A percentile compares a stretch with the other conserved stretches of the same genome.
These are phyloP conservation scores for Trifolium fragiferum DNA, from an alignment of 306 rosid genomes.

Conservation along the genomic window DNA sequence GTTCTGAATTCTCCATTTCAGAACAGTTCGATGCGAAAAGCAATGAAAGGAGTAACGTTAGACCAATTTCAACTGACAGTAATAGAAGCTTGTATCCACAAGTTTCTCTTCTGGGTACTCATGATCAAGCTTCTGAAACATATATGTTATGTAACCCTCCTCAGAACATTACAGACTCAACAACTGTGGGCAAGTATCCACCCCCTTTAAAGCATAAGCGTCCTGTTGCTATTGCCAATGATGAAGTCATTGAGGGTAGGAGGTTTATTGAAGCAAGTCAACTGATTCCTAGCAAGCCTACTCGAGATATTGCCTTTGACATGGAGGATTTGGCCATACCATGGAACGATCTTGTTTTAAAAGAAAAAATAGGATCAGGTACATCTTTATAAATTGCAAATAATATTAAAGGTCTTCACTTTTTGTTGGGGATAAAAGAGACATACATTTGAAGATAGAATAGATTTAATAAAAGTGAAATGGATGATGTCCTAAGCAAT, in stretches of 20 bases:
- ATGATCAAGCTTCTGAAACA: conserved; percentile 56
- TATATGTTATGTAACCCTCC: conserved; percentile 53
- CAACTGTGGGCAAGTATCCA: conserved; percentile 57
- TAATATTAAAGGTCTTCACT: not conserved
- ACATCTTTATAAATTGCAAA: conserved; percentile 30
- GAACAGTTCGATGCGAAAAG: conserved; percentile 59
- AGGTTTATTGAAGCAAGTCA: conserved; percentile 67
- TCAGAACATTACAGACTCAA: conserved; percentile 52
- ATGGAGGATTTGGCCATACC: conserved; percentile 82
- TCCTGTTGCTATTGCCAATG: conserved; percentile 53
- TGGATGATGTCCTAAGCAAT: conserved; percentile 23
- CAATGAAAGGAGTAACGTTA: conserved; percentile 55
- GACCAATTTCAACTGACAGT: conserved; percentile 51
- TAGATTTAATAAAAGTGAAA: conserved; percentile 9
- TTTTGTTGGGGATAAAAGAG: conserved; percentile 9
- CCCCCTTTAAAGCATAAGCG: conserved; percentile 49
- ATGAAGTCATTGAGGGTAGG: conserved; percentile 52
- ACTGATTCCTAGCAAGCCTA: conserved; percentile 51
- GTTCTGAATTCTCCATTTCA: conserved; percentile 56
- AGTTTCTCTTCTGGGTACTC: conserved; percentile 50
- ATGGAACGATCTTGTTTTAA: conserved; percentile 80
- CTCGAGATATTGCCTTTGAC: conserved; percentile 63
- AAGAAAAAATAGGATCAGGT: conserved; percentile 98
- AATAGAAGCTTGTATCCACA: conserved; percentile 54
- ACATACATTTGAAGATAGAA: conserved; percentile 17